Evolutionary conservation across 176 grass and related monocot species (phyloP).

Genomic region (Puccinellia tenuiflora): DNA sequence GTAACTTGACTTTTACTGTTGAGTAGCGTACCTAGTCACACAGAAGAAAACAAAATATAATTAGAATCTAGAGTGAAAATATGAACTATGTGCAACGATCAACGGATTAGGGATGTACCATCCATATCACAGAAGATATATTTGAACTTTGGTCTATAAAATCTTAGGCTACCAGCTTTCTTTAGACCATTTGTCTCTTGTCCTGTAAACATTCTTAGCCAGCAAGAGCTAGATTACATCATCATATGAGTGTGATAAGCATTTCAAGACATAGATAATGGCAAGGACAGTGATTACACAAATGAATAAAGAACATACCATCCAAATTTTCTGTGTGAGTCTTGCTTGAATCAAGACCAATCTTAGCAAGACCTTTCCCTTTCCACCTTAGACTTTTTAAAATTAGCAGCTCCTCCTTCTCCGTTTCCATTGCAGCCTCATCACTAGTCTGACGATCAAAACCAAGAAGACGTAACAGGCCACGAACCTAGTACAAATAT

Average conservation of each 20-base stretch:
- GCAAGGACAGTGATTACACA: conserved; percentile 12
- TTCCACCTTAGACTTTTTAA: conserved; percentile 91
- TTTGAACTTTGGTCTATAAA: conserved; percentile 93
- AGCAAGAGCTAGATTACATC: conserved; percentile 37
- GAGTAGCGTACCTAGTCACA: conserved; percentile 79
- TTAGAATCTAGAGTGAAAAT: conserved; percentile 8
- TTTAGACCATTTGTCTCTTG: conserved; percentile 45
- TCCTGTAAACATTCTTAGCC: conserved; percentile 76
- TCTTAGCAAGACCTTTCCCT: conserved; percentile 54
- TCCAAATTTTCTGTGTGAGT: conserved; percentile 43
- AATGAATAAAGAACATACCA: conserved; percentile 40
- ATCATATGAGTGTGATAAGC: conserved; percentile 25
- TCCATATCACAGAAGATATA: conserved; percentile 98
- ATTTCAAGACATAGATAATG: conserved; percentile 12
- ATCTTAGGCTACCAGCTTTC: conserved; percentile 67
- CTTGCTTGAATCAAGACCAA: conserved; percentile 28
- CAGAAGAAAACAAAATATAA: background rate
- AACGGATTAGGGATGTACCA: conserved; percentile 48
- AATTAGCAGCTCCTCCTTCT: conserved; percentile 74
- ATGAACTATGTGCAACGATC: conserved; percentile 22
- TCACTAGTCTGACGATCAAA: conserved; percentile 64
- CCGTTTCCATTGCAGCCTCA: conserved; percentile 72
- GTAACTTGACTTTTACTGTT: conserved; percentile 94
- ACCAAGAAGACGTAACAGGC: conserved; percentile 81
- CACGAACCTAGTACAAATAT: conserved; percentile 59